Base-by-base conservation (phyloP, 1,139 yeast genomes). In the Lodderomyces metapsilosis region DNA sequence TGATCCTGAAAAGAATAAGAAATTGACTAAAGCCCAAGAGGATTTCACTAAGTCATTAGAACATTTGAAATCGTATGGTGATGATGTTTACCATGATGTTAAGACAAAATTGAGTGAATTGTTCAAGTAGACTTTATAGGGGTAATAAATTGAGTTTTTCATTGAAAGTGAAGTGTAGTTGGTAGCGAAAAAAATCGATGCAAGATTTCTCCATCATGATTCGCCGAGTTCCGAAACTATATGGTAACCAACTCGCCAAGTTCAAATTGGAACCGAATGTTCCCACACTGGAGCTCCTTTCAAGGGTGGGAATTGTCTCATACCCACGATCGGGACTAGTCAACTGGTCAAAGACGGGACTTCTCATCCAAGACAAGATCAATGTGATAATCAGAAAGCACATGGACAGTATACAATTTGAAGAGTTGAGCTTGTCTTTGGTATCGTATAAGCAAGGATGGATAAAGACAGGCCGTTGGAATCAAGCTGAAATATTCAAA, bases 271-370 rank as follows among this genome's bases (percentile, higher is more conserved):
- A 53, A 11, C 30, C 39, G 8, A 40, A 49, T 6, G 46, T 62
- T 4, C 70, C 76, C 2, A 71, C 77, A 1, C 65, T 69, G 42
- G 88, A 82, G 32, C 60, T 84, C 3, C 64, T 85, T 25, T 70
- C 76, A 27, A 72, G 71, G 46, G 55, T 82, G 12, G 86, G 87
- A 2, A 81, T 71, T 47, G 69, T 84, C 38, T 61, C 69, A 39
- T 86, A 82, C 53, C 83, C 84, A 1, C 73, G 77, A 40, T 78
- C 89, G 1, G 95, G 95, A 0, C 55, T 84, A 12, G 82, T 83
- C 15, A 79, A 85, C 52, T 84, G 88, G 82, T 66, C 89, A 36
- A 97, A 97, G 0, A 58, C 86, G 34, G 98, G 97, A 0, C 59
- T 82, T n/a, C 56, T 67, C 27, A 76, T 84, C 2, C 66, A 83